Evolutionary conservation across 768 basidiomycete species (phyloP), one percentile per base, ranked within the genome.

Genomic region (Sarcodon sp.): DNA sequence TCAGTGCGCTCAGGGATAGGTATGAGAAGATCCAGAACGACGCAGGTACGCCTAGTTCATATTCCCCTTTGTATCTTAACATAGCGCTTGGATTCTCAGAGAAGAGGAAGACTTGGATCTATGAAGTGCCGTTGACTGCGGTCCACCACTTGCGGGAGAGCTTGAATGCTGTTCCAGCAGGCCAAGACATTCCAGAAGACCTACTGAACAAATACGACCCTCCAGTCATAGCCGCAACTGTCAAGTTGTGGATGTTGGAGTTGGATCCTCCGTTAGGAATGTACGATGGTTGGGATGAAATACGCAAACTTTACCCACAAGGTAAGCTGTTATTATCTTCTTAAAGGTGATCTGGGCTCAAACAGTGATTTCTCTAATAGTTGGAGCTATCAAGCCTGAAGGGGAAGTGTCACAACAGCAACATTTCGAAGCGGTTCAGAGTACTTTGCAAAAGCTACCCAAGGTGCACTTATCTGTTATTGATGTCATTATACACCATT

Each of bases 221-320:
- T 0, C 90, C 93, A 12, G 80, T 94, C 15, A 75, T 94, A 32
- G 92, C 93, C 2, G 80, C 82, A 47, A 71, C 80, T 11, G 64
- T 93, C 58, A 97, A 93, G 65, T 66, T 98, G 11, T 97, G 90
- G 87, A 60, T 82, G 18, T 70, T 96, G n/a, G 93, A 98, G 62
- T 74, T 98, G 27, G 80, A 90, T 58, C 87, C 89, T 7, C 91
- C 94, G 27, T 62, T 96, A 9, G 75, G 79, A 13, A 66, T 86
- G 43, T 94, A 83, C 71, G 89, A 93, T 57, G 79, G 84, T 41
- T 98, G 92, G 87, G 90, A 93, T 38, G 92, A 96, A 32, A 71
- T 93, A 51, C 76, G 87, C 47, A 82, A 79, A 53, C 54, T 96
- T n/a, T 97, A 96, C 57, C 90, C 89, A 5, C 73, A 69, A 34